phyloP scores from a whole-genome alignment of 148 eudicot genomes.

The Rhododendron molle region DNA sequence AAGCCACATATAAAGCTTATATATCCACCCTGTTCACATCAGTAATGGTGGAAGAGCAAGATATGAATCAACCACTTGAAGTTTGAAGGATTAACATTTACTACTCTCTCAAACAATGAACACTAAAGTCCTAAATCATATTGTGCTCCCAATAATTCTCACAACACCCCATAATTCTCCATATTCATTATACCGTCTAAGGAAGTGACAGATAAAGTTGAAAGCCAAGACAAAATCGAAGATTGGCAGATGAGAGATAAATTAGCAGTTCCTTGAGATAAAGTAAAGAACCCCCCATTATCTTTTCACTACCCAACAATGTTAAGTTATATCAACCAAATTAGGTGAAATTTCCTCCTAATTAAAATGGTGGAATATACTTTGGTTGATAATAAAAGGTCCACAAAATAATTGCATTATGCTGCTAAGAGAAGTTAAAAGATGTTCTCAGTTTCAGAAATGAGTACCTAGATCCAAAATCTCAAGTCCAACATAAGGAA shows the following conservation, averaged over 20 bases:
- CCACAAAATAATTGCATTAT: background rate
- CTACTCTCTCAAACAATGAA: too few relatives aligned
- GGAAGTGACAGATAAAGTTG: background rate
- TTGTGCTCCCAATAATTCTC: background rate
- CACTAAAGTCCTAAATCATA: background rate
- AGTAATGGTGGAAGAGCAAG: background rate
- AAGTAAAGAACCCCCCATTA: background rate
- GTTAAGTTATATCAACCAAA: background rate
- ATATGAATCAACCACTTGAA: background rate
- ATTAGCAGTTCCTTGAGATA: background rate
- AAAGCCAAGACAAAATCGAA: background rate
- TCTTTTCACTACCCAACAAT: background rate
- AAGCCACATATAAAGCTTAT: slow-evolving; percentile 90
- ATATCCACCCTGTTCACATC: slow-evolving; percentile 64
- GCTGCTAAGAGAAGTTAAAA: background rate
- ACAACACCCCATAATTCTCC: background rate
- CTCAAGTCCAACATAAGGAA: slow-evolving; percentile 65
- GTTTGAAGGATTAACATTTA: too few relatives aligned
- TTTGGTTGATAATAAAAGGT: background rate
- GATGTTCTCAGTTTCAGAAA: background rate
- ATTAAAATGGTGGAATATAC: too few relatives aligned
- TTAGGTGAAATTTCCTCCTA: background rate
- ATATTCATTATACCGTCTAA: background rate
- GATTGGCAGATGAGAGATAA: background rate
- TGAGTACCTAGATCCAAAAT: slow-evolving; percentile 76